phyloP scores from a whole-genome alignment of 2,329 filamentous ascomycete species.

The Cladophialophora psammophila region DNA sequence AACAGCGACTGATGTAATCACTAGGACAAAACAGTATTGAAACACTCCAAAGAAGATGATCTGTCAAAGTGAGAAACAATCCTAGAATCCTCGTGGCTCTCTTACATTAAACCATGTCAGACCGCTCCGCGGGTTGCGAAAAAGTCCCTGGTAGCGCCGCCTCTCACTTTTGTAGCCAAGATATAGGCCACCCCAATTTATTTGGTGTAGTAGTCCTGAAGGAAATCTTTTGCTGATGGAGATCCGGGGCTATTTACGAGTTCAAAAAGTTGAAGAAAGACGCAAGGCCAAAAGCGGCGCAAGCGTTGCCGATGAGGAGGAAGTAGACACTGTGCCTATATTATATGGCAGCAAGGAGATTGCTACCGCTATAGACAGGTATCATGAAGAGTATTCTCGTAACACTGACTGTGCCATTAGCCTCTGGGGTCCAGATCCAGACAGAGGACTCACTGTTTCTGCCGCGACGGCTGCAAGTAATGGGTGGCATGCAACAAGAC shows the following conservation, averaged over 20 bases:
- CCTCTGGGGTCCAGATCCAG: background rate
- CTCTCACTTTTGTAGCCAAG: slow-evolving; percentile 74
- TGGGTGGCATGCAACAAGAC: slow-evolving; percentile 66
- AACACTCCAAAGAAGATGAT: slow-evolving; percentile 82
- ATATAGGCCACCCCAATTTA: slow-evolving; percentile 79
- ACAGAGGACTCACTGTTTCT: slow-evolving; percentile 54
- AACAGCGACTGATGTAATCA: slow-evolving; percentile 79
- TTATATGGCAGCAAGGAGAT: slow-evolving; percentile 74
- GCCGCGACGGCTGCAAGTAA: slow-evolving; percentile 66
- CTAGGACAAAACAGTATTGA: slow-evolving; percentile 83
- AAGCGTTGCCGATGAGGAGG: slow-evolving; percentile 80
- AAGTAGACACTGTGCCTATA: slow-evolving; percentile 83
- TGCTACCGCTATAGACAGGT: slow-evolving; percentile 77
- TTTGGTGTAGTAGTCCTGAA: slow-evolving; percentile 73
- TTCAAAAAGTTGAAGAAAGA: slow-evolving; percentile 86
- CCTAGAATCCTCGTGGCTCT: background rate
- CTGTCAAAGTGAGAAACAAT: slow-evolving; percentile 43
- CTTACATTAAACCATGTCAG: slow-evolving; percentile 85
- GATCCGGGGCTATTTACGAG: slow-evolving; percentile 76
- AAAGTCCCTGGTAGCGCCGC: slow-evolving; percentile 71
- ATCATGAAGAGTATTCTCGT: slow-evolving; percentile 90
- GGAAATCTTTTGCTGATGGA: slow-evolving; percentile 82
- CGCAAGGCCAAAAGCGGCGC: slow-evolving; percentile 86
- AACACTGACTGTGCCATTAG: slow-evolving; percentile 53
- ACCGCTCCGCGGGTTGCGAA: slow-evolving; percentile 78